Conservation (phyloP, 2,329 filamentous ascomycete genomes). For the Fusarium sp. region DNA sequence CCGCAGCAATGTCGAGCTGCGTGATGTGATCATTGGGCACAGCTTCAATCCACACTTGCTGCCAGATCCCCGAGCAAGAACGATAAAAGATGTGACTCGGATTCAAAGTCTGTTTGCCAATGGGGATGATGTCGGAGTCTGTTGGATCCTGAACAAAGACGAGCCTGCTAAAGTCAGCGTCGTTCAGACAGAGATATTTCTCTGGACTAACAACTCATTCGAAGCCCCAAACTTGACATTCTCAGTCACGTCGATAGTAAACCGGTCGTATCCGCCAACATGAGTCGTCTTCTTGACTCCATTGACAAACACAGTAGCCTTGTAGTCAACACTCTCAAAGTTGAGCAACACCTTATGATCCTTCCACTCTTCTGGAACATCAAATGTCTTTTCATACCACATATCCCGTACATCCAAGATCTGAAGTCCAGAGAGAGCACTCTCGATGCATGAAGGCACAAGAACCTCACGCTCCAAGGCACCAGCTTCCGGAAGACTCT, state of each 20-base stretch:
- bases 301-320: conserved; percentile 30
- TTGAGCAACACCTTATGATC: conserved; percentile 15
- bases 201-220: conserved; percentile 17
- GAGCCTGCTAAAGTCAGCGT: background rate
- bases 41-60: conserved; percentile 78
- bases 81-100: conserved; percentile 77
- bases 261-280: conserved; percentile 29
- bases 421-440: conserved; percentile 63
- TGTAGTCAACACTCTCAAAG: conserved; percentile 33
- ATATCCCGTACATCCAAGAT: conserved; percentile 56
- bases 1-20: conserved; percentile 69
- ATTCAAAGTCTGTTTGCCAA: conserved; percentile 72
- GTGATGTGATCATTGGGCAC: conserved; percentile 69
- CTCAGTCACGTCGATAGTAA: conserved; percentile 19
- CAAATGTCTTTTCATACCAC: conserved; percentile 58
- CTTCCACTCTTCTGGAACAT: conserved; percentile 16
- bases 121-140: conserved; percentile 70
- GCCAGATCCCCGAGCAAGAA: conserved; percentile 81
- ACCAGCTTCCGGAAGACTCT: conserved; percentile 7
- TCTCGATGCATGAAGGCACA: conserved; percentile 59
- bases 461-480: conserved; percentile 52
- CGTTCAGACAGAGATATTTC: background rate
- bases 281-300: conserved; percentile 25
- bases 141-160: conserved; percentile 77
- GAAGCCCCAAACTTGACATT: conserved; percentile 21